Evolutionary conservation across 2,329 filamentous ascomycete species (phyloP).

Genomic region (Penicillium sp.): DNA sequence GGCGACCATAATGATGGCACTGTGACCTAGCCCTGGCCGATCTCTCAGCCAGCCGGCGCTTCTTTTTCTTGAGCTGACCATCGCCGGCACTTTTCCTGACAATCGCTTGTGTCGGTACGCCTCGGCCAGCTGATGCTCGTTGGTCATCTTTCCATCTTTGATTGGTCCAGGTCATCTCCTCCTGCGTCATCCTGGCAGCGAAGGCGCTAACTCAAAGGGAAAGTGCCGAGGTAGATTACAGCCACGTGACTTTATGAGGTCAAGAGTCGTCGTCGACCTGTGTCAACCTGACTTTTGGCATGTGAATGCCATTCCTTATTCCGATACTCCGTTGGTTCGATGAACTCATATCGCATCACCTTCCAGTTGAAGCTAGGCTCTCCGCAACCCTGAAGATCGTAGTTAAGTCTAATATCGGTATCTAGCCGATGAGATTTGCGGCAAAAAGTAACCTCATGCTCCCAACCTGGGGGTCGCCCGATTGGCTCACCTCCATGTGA

Average conservation of each 20-base stretch:
- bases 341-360: slow-evolving; percentile 10
- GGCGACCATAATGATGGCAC: background rate
- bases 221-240: slow-evolving; percentile 26
- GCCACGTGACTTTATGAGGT: slow-evolving; percentile 17
- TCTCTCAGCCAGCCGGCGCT: background rate
- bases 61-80: background rate
- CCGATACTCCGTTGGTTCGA: background rate
- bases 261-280: slow-evolving; percentile 6
- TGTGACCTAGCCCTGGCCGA: background rate
- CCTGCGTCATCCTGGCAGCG: slow-evolving; percentile 23
- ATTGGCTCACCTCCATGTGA: slow-evolving; percentile 12
- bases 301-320: slow-evolving; percentile 1
- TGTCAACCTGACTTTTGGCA: background rate
- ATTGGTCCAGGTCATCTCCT: slow-evolving; percentile 21
- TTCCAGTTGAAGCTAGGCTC: slow-evolving; percentile 1
- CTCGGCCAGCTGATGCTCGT: slow-evolving; percentile 19
- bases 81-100: slow-evolving; percentile 7
- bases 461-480: background rate
- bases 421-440: slow-evolving; percentile 1
- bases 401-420: background rate
- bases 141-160: slow-evolving; percentile 6
- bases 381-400: background rate
- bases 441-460: background rate
- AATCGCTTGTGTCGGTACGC: slow-evolving; percentile 9
- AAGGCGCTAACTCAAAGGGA: slow-evolving; percentile 12